Conservation (phyloP, 1,139 yeast species). For the Suhomyces wounanorum region DNA sequence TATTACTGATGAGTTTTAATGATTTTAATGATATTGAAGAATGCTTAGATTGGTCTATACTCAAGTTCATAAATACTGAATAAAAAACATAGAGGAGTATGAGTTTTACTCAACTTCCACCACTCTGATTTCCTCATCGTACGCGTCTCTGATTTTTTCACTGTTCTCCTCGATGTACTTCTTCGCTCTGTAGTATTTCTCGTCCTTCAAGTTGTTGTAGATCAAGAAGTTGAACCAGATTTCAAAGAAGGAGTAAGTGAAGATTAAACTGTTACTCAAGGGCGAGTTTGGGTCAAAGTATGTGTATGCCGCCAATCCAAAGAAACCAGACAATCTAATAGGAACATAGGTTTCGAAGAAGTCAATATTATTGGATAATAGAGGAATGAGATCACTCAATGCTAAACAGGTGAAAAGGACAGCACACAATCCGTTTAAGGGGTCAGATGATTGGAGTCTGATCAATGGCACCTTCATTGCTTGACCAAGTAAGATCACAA, state of each 20-base stretch:
- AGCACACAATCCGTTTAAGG: constrained; percentile 54
- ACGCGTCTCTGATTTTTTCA: constrained; percentile 32
- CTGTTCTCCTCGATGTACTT: constrained; percentile 39
- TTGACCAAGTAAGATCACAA: constrained; percentile 56
- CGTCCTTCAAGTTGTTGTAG: constrained; percentile 66
- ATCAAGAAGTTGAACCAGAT: constrained; percentile 71
- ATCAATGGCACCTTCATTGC: constrained; percentile 50
- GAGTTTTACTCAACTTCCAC: constrained; percentile 18
- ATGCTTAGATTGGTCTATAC: constrained; percentile 64
- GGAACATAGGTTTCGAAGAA: constrained; percentile 75
- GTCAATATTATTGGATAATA: constrained; percentile 53
- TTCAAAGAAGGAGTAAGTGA: constrained; percentile 64
- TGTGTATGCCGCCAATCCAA: constrained; percentile 49
- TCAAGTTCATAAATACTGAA: constrained; percentile 29
- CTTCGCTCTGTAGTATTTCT: constrained; percentile 47
- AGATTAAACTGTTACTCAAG: constrained; percentile 62
- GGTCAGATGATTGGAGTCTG: constrained; percentile 45
- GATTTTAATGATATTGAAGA: constrained; percentile 66
- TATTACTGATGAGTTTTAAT: constrained; percentile 51
- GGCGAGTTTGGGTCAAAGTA: constrained; percentile 45
- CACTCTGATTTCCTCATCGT: constrained; percentile 32
- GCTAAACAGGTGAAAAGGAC: constrained; percentile 47
- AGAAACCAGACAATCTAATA: constrained; percentile 57
- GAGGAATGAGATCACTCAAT: constrained; percentile 57
- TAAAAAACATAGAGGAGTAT: constrained; percentile 1